Base-by-base conservation (phyloP, 2,329 filamentous ascomycete species). In the Pyricularia grisea region DNA sequence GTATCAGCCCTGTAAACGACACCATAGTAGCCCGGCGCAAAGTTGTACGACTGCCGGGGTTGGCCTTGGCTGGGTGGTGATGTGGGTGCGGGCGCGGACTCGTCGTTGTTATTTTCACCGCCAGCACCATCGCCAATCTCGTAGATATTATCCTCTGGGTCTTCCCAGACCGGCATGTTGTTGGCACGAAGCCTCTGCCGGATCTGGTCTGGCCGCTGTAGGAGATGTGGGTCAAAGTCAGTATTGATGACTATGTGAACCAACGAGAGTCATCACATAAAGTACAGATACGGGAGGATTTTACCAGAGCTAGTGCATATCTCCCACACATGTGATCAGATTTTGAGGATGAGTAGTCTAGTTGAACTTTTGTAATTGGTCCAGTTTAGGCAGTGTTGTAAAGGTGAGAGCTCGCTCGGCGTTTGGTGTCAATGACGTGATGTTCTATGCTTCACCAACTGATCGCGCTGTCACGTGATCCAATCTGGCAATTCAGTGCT, bases 21-120 rank as follows among this genome's bases (percentile, higher is more conserved):
- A 42, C 95, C 94, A 75, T 91, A 85, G 71, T 93, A 92, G 0
- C 94, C 92, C 0, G 95, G 95, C 0, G 94, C 93, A 76, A 99
- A 96, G 77, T 98, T 98, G 81, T 96, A 97, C 50, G 87, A 93
- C 75, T 92, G 91, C 55, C 91, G 87, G 0, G 87, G 87, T 0
- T 82, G 79, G 2, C 74, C 77, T 20, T 89, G 55, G 30, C n/a
- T 50, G 4, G 65, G n/a, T 31, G 66, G 14, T 11, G 33, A 1
- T 27, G 33, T 1, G n/a, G 42, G 66, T 58, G 50, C 17, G 87
- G 73, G 42, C 30, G 50, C 25, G 87, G 73, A 42, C 31, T 95
- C 91, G 6, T 86, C 84, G 0, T 89, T 84, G 69, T 76, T 85
- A n/a, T 28, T 36, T 23, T 23, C 67, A 11, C 17, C 60, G 10